Evolutionary conservation across 202 grass and related monocot species (phyloP).

Genomic region (Carex arenaria): DNA sequence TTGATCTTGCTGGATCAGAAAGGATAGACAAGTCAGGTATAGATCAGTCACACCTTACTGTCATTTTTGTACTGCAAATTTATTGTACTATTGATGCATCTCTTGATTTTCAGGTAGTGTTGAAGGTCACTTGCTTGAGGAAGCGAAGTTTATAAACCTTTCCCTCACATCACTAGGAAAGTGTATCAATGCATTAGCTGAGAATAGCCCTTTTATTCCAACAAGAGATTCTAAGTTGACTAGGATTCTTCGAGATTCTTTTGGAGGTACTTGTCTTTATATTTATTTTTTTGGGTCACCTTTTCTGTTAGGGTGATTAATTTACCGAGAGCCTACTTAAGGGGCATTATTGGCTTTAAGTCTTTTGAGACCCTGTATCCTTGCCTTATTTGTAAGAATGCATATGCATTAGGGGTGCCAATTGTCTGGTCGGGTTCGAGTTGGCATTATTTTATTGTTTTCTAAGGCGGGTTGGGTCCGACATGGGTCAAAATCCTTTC

Average conservation of each 20-base stretch:
- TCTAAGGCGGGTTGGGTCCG: neutral
- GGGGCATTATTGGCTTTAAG: neutral
- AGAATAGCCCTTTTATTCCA: constrained; percentile 86
- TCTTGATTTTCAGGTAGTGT: constrained; percentile 54
- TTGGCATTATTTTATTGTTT: neutral
- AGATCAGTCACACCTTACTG: neutral
- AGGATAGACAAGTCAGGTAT: constrained; percentile 90
- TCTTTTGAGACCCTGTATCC: neutral
- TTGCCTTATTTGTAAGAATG: neutral
- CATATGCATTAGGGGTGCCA: neutral
- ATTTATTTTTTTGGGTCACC: neutral
- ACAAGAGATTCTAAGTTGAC: constrained; percentile 95
- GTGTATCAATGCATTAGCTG: constrained; percentile 96
- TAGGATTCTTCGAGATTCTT: constrained; percentile 96
- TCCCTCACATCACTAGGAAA: constrained; percentile 89
- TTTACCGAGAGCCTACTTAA: neutral
- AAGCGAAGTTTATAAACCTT: constrained; percentile 98
- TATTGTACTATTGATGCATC: neutral
- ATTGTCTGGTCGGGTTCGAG: neutral
- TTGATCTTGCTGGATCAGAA: constrained; percentile 98
- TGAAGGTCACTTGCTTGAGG: constrained; percentile 96
- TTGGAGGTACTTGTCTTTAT: constrained; percentile 61
- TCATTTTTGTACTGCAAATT: constrained; percentile 20
- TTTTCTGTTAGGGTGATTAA: neutral
- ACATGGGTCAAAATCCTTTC: neutral